Conservation (phyloP, 1,284 basidiomycete species). For the Agroathelia rolfsii region DNA sequence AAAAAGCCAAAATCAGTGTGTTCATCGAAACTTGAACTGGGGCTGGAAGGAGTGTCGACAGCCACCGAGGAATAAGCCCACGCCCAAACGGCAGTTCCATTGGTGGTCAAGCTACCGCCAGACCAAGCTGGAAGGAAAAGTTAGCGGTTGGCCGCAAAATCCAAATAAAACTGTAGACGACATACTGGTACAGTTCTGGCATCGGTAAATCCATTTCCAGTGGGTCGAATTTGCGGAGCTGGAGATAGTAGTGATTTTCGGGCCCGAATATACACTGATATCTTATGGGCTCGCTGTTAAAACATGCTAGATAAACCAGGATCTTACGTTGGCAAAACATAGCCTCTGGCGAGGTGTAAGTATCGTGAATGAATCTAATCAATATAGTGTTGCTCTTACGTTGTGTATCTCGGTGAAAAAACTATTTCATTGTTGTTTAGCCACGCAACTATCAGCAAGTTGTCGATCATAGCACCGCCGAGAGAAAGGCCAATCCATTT, state of each 20-base stretch:
- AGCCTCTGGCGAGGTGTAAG: too few relatives aligned
- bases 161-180: constrained; percentile 8
- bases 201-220: constrained; percentile 49
- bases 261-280: constrained; percentile 30
- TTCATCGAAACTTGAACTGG: constrained; percentile 29
- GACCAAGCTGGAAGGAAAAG: constrained; percentile 23
- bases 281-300: background rate
- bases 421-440: constrained; percentile 44
- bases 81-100: constrained; percentile 33
- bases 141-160: background rate
- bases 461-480: constrained; percentile 43
- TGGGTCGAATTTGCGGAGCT: constrained; percentile 39
- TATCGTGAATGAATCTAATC: too few relatives aligned
- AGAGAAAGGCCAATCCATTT: constrained; percentile 47
- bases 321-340: constrained; percentile 3
- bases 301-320: constrained; percentile 1
- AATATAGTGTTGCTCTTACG: constrained; percentile 28
- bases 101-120: constrained; percentile 29
- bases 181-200: constrained; percentile 42
- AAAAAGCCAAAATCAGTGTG: constrained; percentile 49
- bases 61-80: constrained; percentile 37
- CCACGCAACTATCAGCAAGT: constrained; percentile 50
- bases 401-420: constrained; percentile 38
- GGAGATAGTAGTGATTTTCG: constrained; percentile 33
- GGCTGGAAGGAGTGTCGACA: constrained; percentile 26